These are phyloP conservation scores for Beta corolliflora DNA, from an alignment of 179 eudicot genomes.

Conservation along the genomic window DNA sequence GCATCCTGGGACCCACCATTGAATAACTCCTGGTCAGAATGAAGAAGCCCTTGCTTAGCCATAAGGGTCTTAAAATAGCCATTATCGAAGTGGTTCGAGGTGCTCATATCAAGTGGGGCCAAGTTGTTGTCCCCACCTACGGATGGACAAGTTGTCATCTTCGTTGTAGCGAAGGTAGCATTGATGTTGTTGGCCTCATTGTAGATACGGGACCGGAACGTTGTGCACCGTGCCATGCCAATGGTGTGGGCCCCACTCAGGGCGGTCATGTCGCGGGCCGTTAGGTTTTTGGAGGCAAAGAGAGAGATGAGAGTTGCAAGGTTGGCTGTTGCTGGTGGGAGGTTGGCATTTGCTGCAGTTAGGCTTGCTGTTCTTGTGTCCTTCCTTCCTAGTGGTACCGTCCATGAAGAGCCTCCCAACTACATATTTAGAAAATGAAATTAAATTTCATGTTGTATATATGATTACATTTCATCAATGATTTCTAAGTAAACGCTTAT, in stretches of 20 bases:
- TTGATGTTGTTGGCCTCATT: neutral
- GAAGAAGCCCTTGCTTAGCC: conserved; percentile 39
- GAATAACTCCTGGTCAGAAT: conserved; percentile 50
- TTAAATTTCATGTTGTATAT: neutral
- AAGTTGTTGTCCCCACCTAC: conserved; percentile 35
- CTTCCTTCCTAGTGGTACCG: conserved; percentile 14
- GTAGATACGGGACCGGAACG: conserved; percentile 15
- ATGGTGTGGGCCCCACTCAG: conserved; percentile 28
- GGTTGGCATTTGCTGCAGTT: conserved; percentile 13
- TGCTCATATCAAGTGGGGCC: conserved; percentile 42
- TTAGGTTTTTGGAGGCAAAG: conserved; percentile 17
- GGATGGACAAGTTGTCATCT: no score
- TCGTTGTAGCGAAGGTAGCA: no score
- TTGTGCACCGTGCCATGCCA: conserved; percentile 15
- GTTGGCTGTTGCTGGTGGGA: conserved; percentile 17
- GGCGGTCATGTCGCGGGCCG: conserved; percentile 23
- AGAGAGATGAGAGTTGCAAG: conserved; percentile 22
- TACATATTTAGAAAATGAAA: neutral
- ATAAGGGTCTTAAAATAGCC: conserved; percentile 39
- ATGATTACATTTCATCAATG: no score
- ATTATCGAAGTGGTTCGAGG: conserved; percentile 44
- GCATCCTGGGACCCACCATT: conserved; percentile 47
- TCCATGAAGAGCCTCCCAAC: conserved; percentile 23
- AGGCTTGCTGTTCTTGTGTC: conserved; percentile 3
- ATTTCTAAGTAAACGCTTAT: no score